Evolutionary conservation across 1,284 basidiomycete species (phyloP).

Genomic region (Leucocoprinus gongylophorus): DNA sequence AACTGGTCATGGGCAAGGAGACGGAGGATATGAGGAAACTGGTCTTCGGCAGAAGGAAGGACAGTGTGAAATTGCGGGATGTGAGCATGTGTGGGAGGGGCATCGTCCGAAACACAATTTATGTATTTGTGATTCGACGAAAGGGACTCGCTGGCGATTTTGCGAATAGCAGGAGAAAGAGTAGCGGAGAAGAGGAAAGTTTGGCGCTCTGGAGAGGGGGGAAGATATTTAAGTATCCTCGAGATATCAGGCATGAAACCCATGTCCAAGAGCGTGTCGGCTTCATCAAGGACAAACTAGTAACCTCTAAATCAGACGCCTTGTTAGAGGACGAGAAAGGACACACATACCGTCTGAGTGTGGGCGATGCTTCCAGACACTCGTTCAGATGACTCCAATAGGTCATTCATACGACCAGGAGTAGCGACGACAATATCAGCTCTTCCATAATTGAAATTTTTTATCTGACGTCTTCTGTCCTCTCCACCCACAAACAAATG

Average conservation of each 20-base stretch:
- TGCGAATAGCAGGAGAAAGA: constrained; percentile 56
- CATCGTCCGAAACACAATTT: constrained; percentile 49
- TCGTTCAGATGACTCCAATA: constrained; percentile 58
- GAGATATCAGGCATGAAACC: constrained; percentile 92
- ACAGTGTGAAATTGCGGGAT: constrained; percentile 84
- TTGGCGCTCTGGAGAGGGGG: constrained; percentile 63
- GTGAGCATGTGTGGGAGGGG: constrained; percentile 65
- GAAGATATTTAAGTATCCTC: constrained; percentile 66
- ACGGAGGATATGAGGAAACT: constrained; percentile 75
- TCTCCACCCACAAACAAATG: constrained; percentile 80
- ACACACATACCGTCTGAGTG: constrained; percentile 51
- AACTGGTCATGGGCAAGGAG: constrained; percentile 91
- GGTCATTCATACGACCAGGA: constrained; percentile 83
- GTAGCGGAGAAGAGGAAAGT: constrained; percentile 97
- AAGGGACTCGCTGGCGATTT: constrained; percentile 51
- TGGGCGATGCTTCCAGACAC: constrained; percentile 48
- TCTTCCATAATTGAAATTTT: constrained; percentile 55
- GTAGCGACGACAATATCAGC: constrained; percentile 92
- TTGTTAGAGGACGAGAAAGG: not conserved
- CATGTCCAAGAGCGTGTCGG: constrained; percentile 93
- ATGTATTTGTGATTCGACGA: constrained; percentile 54
- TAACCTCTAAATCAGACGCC: not conserved
- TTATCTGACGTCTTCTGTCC: constrained; percentile 59
- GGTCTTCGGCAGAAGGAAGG: constrained; percentile 58
- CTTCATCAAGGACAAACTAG: constrained; percentile 89